Evolutionary conservation across 257 asterid species (phyloP), one percentile per base, ranked within the genome.

Genomic region (Ballota nigra): DNA sequence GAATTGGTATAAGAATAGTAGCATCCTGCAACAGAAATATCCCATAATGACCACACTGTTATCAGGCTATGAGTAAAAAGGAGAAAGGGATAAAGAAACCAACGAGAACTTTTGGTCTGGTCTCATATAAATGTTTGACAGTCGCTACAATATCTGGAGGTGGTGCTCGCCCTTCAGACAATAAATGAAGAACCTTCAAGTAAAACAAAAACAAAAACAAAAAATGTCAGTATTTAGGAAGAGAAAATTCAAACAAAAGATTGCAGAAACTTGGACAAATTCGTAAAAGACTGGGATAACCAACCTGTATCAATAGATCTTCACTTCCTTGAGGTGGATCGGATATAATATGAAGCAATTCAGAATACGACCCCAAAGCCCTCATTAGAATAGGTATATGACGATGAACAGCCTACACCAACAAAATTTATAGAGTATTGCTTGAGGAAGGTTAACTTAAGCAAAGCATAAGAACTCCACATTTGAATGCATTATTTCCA

Each of bases 261-360:
- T 15, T 66, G 58, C 49, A 62, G 19, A 69, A 28, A 49, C 38
- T 58, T 6, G 5, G 69, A 65, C 33, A 49, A 64, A 57, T 61
- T 56, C 38, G 43, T 63, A 79, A 19, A n/a, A 66, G 51, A 45
- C 55, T 23, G 68, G 40, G 69, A 73, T 58, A 78, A 69, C 62
- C 63, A 47, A 92, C 99, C 96, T 86, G 96, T 63, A 89, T 78
- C 82, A 95, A 74, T 70, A 92, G 88, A 71, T 82, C 86, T 79
- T 92, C 98, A 88, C 98, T 86, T 82, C 99, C 99, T 40, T 73
- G 80, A 19, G 99, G 96, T 77, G 98, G 99, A 79, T 89, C 84
- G 9, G 99, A 88, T 75, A 95, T 86, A 77, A 92, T 84, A 67
- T 70, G 84, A 62, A 92, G 96, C 83, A 92, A 75, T 78, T 88